These are phyloP conservation scores for Dictyostelium purpureum DNA, from an alignment of 78 protist species.

Conservation along the genomic window DNA sequence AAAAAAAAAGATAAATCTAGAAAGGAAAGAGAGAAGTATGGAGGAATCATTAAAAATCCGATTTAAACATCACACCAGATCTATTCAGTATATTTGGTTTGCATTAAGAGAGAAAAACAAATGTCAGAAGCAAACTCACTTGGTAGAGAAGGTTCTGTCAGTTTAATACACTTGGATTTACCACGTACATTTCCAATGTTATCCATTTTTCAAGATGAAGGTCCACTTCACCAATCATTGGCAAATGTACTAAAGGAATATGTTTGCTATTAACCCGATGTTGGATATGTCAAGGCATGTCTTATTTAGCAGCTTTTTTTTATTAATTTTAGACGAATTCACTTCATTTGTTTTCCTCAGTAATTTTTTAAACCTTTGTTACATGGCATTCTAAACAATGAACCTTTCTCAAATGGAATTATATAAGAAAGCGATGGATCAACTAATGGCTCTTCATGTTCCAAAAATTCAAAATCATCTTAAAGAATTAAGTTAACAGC, in stretches of 20 bases:
- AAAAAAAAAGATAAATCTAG: constrained; percentile 62
- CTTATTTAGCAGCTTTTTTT: constrained; percentile 91
- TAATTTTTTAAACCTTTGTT: constrained; percentile 85
- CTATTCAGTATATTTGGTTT: constrained; percentile 80
- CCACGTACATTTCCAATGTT: constrained; percentile 83
- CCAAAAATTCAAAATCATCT: constrained; percentile 84
- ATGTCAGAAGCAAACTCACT: constrained; percentile 19
- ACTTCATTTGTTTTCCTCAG: constrained; percentile 86
- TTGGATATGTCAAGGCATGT: constrained; percentile 94
- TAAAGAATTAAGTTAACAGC: constrained; percentile 47
- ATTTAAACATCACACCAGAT: constrained; percentile 84
- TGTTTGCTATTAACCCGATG: constrained; percentile 84
- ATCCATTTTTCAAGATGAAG: constrained; percentile 74
- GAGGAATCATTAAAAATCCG: constrained; percentile 47
- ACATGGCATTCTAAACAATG: constrained; percentile 85
- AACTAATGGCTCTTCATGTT: constrained; percentile 11
- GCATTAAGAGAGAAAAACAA: constrained; percentile 76
- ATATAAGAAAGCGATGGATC: constrained; percentile 77
- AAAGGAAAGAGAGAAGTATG: constrained; percentile 64
- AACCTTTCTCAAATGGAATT: constrained; percentile 72
- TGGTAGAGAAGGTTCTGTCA: constrained; percentile 75
- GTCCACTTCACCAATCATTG: constrained; percentile 75
- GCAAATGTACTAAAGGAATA: constrained; percentile 85
- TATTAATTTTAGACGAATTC: constrained; percentile 85
- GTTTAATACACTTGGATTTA: constrained; percentile 70